These are phyloP conservation scores for Sporothrix mexicana DNA, from an alignment of 2,329 filamentous ascomycete species.

Conservation along the genomic window DNA sequence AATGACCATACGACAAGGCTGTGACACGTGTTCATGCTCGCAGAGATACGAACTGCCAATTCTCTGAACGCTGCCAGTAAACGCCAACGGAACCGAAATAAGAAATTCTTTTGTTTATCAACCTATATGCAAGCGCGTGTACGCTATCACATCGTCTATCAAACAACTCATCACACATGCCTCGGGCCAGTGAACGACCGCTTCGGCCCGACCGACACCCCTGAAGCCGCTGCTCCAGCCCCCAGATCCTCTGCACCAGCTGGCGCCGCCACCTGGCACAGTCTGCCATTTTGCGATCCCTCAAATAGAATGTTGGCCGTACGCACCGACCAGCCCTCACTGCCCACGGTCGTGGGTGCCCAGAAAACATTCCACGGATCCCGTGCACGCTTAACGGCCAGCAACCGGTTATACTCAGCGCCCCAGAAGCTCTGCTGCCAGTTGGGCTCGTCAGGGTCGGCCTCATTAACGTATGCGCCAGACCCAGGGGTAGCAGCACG, in stretches of 20 bases:
- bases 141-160: too few relatives aligned
- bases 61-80: background rate
- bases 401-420: constrained; percentile 35
- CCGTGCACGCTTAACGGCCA: constrained; percentile 35
- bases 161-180: background rate
- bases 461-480: constrained; percentile 38
- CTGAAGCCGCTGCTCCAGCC: background rate
- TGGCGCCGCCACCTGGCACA: constrained; percentile 36
- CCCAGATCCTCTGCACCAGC: background rate
- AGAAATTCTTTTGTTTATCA: background rate
- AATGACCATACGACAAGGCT: constrained; percentile 11
- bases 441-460: constrained; percentile 34
- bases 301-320: constrained; percentile 44
- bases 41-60: background rate
- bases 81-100: background rate
- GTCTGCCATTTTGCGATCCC: constrained; percentile 40
- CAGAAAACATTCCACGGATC: constrained; percentile 39
- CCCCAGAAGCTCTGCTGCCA: constrained; percentile 39
- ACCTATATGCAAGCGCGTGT: background rate
- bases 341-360: constrained; percentile 49
- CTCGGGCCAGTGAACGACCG: constrained; percentile 18
- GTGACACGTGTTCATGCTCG: constrained; percentile 20
- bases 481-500: constrained; percentile 33
- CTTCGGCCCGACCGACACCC: background rate
- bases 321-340: constrained; percentile 50